phyloP scores from a whole-genome alignment of 2,329 filamentous ascomycete genomes.

The Ophiostoma montium region DNA sequence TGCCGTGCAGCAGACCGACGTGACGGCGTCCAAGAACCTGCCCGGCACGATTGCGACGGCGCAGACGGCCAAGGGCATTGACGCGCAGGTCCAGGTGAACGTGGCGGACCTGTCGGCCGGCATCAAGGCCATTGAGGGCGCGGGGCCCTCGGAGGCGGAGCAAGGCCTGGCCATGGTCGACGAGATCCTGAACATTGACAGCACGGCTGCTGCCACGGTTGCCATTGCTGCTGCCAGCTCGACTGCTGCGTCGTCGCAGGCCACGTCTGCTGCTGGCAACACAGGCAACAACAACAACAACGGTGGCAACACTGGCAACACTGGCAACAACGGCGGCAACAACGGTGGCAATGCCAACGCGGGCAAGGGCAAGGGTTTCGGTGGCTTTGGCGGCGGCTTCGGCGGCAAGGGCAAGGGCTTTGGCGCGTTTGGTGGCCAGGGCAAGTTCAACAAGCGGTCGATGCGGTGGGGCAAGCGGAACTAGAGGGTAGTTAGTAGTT shows the following conservation, averaged over 20 bases:
- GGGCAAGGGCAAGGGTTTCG: not conserved
- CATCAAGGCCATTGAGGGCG: not conserved
- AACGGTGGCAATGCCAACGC: not conserved
- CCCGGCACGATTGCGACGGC: slow-evolving; percentile 26
- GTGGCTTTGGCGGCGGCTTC: not conserved
- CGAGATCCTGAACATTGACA: not conserved
- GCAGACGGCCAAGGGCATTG: slow-evolving; percentile 29
- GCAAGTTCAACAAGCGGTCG: not conserved
- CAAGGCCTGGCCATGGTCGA: not conserved
- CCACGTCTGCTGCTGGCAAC: not conserved
- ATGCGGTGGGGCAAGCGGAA: not conserved
- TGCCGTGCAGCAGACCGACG: slow-evolving; percentile 40
- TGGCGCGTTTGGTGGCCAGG: too few relatives aligned
- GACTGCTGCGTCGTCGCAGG: not conserved
- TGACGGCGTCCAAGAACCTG: slow-evolving; percentile 25
- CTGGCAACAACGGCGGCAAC: not conserved
- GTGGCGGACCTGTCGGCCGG: slow-evolving; percentile 24
- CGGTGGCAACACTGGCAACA: too few relatives aligned
- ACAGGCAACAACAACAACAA: not conserved
- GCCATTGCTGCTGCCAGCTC: not conserved
- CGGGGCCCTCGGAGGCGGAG: not conserved
- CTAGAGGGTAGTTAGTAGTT: not conserved
- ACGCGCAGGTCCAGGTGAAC: slow-evolving; percentile 35
- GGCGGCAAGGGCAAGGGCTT: not conserved
- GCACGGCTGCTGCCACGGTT: not conserved